These are phyloP conservation scores for Fusarium burgessii DNA, from an alignment of 2,329 filamentous ascomycete genomes.

Conservation along the genomic window DNA sequence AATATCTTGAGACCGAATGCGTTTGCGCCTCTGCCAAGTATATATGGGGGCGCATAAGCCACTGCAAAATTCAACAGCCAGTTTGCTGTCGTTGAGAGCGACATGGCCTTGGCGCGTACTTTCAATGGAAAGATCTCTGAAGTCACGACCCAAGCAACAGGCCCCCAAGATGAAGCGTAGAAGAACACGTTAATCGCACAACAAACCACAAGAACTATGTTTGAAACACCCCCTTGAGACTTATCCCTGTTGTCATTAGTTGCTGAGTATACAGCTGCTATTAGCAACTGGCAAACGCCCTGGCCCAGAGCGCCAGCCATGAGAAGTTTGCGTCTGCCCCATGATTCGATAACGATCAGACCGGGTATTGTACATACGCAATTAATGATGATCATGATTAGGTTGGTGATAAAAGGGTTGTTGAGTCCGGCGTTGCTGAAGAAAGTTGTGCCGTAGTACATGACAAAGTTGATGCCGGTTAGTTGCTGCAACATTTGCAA, in stretches of 20 bases:
- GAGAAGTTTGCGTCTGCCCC: conserved; percentile 79
- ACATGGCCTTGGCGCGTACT: conserved; percentile 79
- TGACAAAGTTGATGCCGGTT: conserved; percentile 80
- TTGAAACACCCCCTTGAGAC: conserved; percentile 57
- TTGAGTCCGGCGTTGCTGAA: conserved; percentile 71
- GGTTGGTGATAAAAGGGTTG: conserved; percentile 75
- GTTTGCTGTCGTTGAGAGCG: conserved; percentile 80
- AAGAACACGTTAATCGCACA: conserved; percentile 80
- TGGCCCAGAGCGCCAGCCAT: conserved; percentile 81
- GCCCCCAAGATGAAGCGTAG: conserved; percentile 83
- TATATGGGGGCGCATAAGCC: conserved; percentile 85
- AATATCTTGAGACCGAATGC: conserved; percentile 80
- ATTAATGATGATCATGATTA: conserved; percentile 84
- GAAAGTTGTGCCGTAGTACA: conserved; percentile 81
- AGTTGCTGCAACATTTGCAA: conserved; percentile 85
- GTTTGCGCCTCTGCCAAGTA: conserved; percentile 73
- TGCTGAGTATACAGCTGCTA: conserved; percentile 72
- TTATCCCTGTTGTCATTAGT: conserved; percentile 37
- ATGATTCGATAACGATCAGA: conserved; percentile 79
- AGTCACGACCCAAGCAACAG: conserved; percentile 80
- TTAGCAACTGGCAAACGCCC: conserved; percentile 73
- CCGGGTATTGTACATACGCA: conserved; percentile 80
- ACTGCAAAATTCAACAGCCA: conserved; percentile 86
- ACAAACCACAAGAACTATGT: conserved; percentile 72
- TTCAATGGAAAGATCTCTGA: conserved; percentile 78